Conservation (phyloP, 129 eudicot species). For the Flaveria linearis region DNA sequence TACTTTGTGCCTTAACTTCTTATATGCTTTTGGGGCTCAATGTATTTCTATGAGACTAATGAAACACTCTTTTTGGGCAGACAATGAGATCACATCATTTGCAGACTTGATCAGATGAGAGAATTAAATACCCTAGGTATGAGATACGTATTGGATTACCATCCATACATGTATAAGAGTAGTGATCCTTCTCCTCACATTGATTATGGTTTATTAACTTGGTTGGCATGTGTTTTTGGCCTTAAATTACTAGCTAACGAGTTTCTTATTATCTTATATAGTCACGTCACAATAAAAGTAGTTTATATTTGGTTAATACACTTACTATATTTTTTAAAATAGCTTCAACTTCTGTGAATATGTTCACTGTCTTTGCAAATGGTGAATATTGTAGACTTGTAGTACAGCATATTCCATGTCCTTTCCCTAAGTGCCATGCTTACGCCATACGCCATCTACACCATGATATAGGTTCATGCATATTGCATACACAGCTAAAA, state of each 20-base stretch:
- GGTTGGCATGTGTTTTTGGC: background rate
- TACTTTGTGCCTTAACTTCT: conserved; percentile 2
- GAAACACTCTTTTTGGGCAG: conserved; percentile 44
- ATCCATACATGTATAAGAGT: background rate
- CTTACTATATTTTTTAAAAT: no score
- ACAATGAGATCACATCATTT: conserved; percentile 75
- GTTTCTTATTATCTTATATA: no score
- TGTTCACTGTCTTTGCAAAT: no score
- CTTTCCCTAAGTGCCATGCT: no score
- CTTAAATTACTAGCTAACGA: background rate
- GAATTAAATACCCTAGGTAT: conserved; percentile 87
- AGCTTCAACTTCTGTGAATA: no score
- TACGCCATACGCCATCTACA: no score
- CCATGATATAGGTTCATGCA: no score
- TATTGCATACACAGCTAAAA: no score
- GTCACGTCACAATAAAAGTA: background rate
- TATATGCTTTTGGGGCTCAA: conserved; percentile 11
- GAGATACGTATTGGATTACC: conserved; percentile 1
- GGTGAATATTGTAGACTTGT: no score
- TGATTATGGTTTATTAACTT: background rate
- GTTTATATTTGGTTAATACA: no score
- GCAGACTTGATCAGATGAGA: conserved; percentile 79
- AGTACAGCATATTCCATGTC: no score
- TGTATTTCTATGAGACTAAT: conserved; percentile 4
- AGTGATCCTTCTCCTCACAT: no score